Evolutionary conservation across 495 filamentous ascomycete genomes (phyloP), one percentile per base, ranked within the genome.

Genomic region (Penicillium maclennaniae): DNA sequence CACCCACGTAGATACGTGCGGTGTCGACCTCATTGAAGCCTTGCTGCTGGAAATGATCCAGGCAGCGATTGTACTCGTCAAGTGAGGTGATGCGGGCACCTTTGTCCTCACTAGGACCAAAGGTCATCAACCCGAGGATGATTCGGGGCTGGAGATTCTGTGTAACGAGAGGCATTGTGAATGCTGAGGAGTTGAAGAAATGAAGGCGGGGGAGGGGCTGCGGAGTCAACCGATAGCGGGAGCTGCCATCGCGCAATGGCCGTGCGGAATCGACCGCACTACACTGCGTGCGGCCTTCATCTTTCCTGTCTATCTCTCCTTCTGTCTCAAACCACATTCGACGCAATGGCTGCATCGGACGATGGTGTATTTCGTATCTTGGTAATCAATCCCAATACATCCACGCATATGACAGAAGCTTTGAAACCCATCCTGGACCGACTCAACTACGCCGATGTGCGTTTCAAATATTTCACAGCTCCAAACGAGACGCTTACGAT

Each of bases 371-470:
- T 72, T 54, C 61, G 59, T 41, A 88, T 96, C 60, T 73, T 96
- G 58, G 79, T 96, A 57, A 83, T 97, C 68, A 97, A 97, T 62
- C 92, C 92, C 28, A 97, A 97, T 70, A 92, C 89, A 21, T 91
- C 86, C 2, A 60, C 70, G 37, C 76, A 82, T 43, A 97, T 97
- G 91, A 97, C 92, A 0, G 76, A 84, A 9, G 83, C 81, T 5
- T 70, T 97, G 47, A 79, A 78, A 44, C 80, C 84, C 0, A 77
- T 91, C 3, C 72, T 93, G 51, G 68, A 79, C 21, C 63, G 55
- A 23, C 71, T 81, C 47, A 69, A 69, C 49, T 78, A 74, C 49
- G 48, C 61, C 48, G 71, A 79, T 71, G 73, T 81, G 26, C 53
- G 67, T 14, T 79, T 78, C 59, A 67, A 72, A 26, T 85, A 77